These are phyloP conservation scores for Cucumis sativus DNA, from an alignment of 306 rosid species.

Conservation along the genomic window DNA sequence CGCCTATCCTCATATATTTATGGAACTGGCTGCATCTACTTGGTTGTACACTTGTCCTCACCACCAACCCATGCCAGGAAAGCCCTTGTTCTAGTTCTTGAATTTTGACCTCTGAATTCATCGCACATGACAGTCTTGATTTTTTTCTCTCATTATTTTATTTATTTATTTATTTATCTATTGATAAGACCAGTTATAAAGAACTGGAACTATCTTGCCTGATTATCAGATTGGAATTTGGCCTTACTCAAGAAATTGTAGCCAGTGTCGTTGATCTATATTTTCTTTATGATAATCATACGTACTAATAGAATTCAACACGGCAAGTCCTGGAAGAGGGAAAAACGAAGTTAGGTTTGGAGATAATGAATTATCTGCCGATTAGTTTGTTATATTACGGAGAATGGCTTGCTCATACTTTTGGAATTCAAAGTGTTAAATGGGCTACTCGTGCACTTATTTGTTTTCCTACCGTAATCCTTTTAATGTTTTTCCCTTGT, in stretches of 20 bases:
- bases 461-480: not conserved
- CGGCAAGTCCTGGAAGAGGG: not conserved
- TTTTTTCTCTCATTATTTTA: not conserved
- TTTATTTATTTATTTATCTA: not conserved
- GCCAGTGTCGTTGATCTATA: too few species aligned
- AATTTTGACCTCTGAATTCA: not conserved
- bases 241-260: not conserved
- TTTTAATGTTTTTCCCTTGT: constrained; percentile 20
- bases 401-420: not conserved
- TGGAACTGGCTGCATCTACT: not conserved
- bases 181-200: not conserved
- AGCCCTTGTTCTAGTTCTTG: not conserved
- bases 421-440: not conserved
- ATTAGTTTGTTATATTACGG: not conserved
- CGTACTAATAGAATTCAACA: not conserved
- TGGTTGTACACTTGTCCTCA: not conserved
- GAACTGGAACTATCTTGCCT: not conserved
- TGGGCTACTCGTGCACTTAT: not conserved
- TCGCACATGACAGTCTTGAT: not conserved
- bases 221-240: not conserved
- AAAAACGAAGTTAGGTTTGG: not conserved
- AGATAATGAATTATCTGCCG: not conserved
- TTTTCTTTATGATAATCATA: not conserved
- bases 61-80: not conserved
- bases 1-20: not conserved